phyloP scores from a whole-genome alignment of 179 eudicot species.

The Heliamphora pulchella region DNA sequence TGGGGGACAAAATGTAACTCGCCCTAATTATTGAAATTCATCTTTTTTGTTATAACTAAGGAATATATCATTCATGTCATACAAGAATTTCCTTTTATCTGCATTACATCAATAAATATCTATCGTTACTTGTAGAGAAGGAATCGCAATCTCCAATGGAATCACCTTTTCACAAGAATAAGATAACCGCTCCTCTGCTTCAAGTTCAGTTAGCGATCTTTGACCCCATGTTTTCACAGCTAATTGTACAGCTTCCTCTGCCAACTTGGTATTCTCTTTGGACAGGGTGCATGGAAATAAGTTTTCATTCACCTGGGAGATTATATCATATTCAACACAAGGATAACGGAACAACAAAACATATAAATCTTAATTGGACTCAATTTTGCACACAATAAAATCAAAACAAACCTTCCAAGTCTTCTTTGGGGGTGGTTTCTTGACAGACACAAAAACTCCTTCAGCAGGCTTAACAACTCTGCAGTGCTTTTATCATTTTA shows the following conservation, averaged over 20 bases:
- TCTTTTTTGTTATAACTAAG: not conserved
- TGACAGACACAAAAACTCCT: slow-evolving; percentile 73
- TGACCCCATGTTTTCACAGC: slow-evolving; percentile 86
- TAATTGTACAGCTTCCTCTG: slow-evolving; percentile 77
- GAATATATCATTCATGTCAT: not conserved
- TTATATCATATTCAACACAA: slow-evolving; percentile 9
- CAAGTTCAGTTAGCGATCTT: slow-evolving; percentile 80
- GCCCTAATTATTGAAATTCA: not conserved
- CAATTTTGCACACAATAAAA: slow-evolving; percentile 19
- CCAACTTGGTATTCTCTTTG: slow-evolving; percentile 43
- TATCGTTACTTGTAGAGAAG: not conserved
- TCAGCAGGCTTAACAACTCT: slow-evolving; percentile 87
- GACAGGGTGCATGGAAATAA: slow-evolving; percentile 81
- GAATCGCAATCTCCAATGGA: not conserved
- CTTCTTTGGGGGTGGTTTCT: slow-evolving; percentile 64
- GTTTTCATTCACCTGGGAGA: slow-evolving; percentile 75
- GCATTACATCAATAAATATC: not conserved
- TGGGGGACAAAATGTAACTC: not conserved
- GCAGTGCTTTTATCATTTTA: slow-evolving; percentile 28
- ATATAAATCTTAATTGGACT: not conserved
- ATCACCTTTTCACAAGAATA: slow-evolving; percentile 94
- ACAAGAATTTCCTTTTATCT: not conserved
- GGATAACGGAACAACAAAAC: not conserved
- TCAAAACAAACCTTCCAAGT: slow-evolving; percentile 74
- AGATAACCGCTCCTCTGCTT: slow-evolving; percentile 89